A percentile compares a stretch with the other conserved stretches of the same genome.
These are phyloP conservation scores for Russula sp. DNA, from an alignment of 768 basidiomycete genomes.

Conservation along the genomic window DNA sequence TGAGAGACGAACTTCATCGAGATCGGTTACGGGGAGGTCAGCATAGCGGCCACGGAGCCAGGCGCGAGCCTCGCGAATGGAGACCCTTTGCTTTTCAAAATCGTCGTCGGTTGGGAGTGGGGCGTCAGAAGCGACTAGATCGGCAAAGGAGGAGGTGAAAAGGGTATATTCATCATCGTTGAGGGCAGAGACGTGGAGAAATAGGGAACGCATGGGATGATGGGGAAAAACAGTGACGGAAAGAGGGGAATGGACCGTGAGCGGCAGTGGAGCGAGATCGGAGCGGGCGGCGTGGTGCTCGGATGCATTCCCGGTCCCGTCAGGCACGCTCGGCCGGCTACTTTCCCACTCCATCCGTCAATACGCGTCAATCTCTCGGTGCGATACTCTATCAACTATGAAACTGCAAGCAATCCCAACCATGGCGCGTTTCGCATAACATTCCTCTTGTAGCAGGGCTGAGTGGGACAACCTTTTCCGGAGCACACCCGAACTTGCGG, in stretches of 20 bases:
- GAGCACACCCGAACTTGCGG: no score
- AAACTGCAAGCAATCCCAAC: no score
- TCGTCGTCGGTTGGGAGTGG: constrained; percentile 35
- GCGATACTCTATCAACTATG: no score
- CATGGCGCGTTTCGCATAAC: no score
- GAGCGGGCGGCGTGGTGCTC: no score
- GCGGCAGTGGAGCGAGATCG: neutral
- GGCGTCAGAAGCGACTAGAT: constrained; percentile 24
- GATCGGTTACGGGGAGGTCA: constrained; percentile 39
- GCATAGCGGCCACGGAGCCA: constrained; percentile 71
- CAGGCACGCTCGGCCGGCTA: no score
- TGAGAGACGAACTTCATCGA: constrained; percentile 48
- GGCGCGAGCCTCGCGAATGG: constrained; percentile 60
- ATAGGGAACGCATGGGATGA: constrained; percentile 42
- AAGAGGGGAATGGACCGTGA: neutral
- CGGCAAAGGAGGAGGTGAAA: constrained; percentile 55
- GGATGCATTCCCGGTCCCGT: no score
- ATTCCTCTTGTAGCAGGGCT: no score
- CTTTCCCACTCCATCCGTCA: no score
- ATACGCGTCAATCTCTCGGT: no score
- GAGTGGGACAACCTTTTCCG: no score
- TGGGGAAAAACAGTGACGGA: neutral
- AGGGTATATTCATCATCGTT: constrained; percentile 63
- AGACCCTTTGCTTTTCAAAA: constrained; percentile 47
- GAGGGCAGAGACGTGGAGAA: constrained; percentile 68